Evolutionary conservation across 768 basidiomycete genomes (phyloP).

Genomic region (Tulasnella sp.): DNA sequence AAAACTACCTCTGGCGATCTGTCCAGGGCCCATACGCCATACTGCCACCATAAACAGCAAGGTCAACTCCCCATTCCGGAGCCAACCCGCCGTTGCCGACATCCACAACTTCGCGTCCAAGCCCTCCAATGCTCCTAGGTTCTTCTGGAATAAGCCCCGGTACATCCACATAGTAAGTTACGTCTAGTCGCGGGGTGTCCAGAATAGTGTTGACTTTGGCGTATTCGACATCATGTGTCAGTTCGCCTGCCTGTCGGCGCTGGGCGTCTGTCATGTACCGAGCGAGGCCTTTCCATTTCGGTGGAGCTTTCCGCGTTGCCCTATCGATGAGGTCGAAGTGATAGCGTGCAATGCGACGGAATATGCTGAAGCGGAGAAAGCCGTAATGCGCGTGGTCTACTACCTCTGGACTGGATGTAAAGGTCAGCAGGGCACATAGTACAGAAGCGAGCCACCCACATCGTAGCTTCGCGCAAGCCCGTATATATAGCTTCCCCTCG

Average conservation of each 20-base stretch:
- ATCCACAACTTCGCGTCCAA: slow-evolving; percentile 33
- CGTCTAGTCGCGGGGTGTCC: slow-evolving; percentile 62
- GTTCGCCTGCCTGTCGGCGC: slow-evolving; percentile 13
- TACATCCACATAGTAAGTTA: slow-evolving; percentile 79
- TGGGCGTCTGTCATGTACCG: slow-evolving; percentile 27
- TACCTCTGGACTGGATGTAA: background rate
- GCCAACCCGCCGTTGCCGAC: slow-evolving; percentile 78
- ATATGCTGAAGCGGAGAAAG: background rate
- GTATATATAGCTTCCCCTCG: slow-evolving; percentile 39
- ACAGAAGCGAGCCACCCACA: background rate
- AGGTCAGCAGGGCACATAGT: background rate
- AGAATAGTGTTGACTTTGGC: slow-evolving; percentile 77
- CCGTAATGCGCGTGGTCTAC: background rate
- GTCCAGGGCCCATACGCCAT: slow-evolving; percentile 93
- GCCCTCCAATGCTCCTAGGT: slow-evolving; percentile 6
- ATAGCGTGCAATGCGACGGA: slow-evolving; percentile 18
- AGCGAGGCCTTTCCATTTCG: slow-evolving; percentile 32
- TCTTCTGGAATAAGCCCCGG: slow-evolving; percentile 15
- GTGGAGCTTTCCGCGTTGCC: slow-evolving; percentile 2
- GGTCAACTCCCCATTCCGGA: slow-evolving; percentile 90
- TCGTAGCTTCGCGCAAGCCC: background rate
- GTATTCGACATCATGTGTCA: slow-evolving; percentile 45
- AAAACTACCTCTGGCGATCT: slow-evolving; percentile 70
- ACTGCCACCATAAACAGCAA: slow-evolving; percentile 63
- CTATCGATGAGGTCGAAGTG: background rate